Evolutionary conservation across 768 basidiomycete genomes (phyloP).

Genomic region (Paxillus rubicundulus): DNA sequence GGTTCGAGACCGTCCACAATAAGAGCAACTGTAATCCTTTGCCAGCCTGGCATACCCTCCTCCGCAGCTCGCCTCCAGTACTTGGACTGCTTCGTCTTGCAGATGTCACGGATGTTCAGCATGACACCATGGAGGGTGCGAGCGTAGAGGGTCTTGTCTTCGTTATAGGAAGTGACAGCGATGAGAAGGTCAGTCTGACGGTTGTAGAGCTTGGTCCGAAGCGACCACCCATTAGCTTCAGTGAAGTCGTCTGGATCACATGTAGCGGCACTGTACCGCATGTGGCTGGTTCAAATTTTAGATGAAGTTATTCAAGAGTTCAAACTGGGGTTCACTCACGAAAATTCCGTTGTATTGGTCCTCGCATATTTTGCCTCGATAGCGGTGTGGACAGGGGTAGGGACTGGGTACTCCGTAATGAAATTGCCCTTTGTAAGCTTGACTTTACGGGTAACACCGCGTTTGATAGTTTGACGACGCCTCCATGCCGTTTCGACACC

Average conservation of each 20-base stretch:
- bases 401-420: slow-evolving; percentile 86
- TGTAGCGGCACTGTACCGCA: slow-evolving; percentile 92
- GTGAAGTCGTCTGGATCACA: slow-evolving; percentile 88
- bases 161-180: slow-evolving; percentile 91
- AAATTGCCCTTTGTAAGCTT: slow-evolving; percentile 92
- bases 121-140: slow-evolving; percentile 94
- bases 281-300: slow-evolving; percentile 48
- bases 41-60: slow-evolving; percentile 85
- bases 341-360: slow-evolving; percentile 83
- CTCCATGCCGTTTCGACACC: slow-evolving; percentile 62
- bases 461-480: slow-evolving; percentile 87
- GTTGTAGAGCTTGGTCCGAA: slow-evolving; percentile 81
- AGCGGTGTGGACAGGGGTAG: slow-evolving; percentile 77
- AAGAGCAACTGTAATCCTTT: slow-evolving; percentile 85
- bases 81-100: slow-evolving; percentile 92
- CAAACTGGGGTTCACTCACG: slow-evolving; percentile 49
- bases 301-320: background rate
- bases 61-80: slow-evolving; percentile 84
- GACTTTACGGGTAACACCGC: slow-evolving; percentile 91
- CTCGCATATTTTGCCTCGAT: slow-evolving; percentile 76
- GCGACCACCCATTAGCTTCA: slow-evolving; percentile 75
- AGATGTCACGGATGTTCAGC: slow-evolving; percentile 97
- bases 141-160: slow-evolving; percentile 89
- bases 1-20: slow-evolving; percentile 91
- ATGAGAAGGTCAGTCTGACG: slow-evolving; percentile 92